These are phyloP conservation scores for Erysimum cheiri DNA, from an alignment of 441 rosid genomes.

Conservation along the genomic window DNA sequence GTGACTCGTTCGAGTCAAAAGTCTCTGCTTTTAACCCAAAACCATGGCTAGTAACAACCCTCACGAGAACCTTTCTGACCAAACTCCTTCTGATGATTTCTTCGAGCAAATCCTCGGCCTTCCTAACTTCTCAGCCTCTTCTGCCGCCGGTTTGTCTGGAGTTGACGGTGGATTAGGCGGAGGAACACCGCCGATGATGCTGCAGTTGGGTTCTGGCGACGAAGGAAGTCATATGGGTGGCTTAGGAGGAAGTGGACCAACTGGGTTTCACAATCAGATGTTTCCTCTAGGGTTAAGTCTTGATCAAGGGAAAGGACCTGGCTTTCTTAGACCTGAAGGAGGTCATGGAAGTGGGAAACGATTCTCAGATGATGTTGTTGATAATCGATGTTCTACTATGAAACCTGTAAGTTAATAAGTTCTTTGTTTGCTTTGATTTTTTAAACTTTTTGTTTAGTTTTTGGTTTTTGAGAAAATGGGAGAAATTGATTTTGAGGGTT, in stretches of 20 bases:
- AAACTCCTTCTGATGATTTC: slow-evolving; percentile 77
- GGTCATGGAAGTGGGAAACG: slow-evolving; percentile 82
- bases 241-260: slow-evolving; percentile 60
- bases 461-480: slow-evolving; percentile 3
- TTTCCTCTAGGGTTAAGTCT: slow-evolving; percentile 90
- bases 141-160: slow-evolving; percentile 58
- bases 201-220: slow-evolving; percentile 85
- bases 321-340: slow-evolving; percentile 75
- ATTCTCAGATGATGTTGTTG: slow-evolving; percentile 68
- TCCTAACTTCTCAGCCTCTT: slow-evolving; percentile 62
- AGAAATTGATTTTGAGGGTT: slow-evolving; percentile 12
- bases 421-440: background rate
- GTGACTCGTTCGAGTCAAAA: slow-evolving; percentile 31
- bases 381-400: slow-evolving; percentile 60
- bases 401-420: slow-evolving; percentile 57
- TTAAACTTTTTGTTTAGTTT: background rate
- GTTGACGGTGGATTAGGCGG: slow-evolving; percentile 46
- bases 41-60: slow-evolving; percentile 47
- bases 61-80: slow-evolving; percentile 50
- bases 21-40: slow-evolving; percentile 1
- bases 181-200: slow-evolving; percentile 69
- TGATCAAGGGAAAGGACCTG: slow-evolving; percentile 86
- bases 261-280: slow-evolving; percentile 68
- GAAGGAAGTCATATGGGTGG: slow-evolving; percentile 60
- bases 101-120: slow-evolving; percentile 85